These are phyloP conservation scores for Adansonia madagascariensis DNA, from an alignment of 441 rosid genomes.

Conservation along the genomic window DNA sequence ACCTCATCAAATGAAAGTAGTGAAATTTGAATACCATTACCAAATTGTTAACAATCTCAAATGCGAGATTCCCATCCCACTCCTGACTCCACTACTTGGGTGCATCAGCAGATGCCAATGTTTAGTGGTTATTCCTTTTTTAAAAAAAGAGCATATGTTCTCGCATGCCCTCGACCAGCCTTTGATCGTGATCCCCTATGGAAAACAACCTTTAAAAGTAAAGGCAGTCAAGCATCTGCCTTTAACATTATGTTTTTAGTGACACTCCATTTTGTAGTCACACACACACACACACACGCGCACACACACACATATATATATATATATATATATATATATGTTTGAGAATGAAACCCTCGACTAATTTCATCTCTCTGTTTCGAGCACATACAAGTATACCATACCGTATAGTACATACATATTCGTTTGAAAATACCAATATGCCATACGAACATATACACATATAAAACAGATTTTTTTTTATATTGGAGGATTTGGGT, in stretches of 20 bases:
- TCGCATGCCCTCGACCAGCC: neutral
- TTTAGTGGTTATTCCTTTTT: neutral
- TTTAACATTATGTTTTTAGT: slow-evolving; percentile 14
- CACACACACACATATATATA: too few species aligned
- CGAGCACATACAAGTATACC: neutral
- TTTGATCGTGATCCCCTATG: neutral
- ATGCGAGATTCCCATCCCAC: neutral
- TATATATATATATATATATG: too few species aligned
- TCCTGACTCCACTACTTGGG: neutral
- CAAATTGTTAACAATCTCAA: neutral
- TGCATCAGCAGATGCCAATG: neutral
- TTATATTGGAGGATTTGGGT: neutral
- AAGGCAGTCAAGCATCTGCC: slow-evolving; percentile 16
- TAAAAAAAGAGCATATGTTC: neutral
- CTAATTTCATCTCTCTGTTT: too few species aligned
- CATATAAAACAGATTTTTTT: too few species aligned
- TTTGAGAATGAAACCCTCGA: neutral
- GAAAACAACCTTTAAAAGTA: slow-evolving; percentile 13
- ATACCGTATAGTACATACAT: too few species aligned
- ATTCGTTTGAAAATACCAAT: too few species aligned
- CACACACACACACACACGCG: too few species aligned
- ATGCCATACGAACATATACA: too few species aligned
- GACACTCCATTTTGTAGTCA: slow-evolving; percentile 3
- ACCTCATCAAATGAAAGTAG: slow-evolving; percentile 8
- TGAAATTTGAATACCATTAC: neutral